phyloP scores from a whole-genome alignment of 257 asterid genomes.

The Solanum megistacrolobum region DNA sequence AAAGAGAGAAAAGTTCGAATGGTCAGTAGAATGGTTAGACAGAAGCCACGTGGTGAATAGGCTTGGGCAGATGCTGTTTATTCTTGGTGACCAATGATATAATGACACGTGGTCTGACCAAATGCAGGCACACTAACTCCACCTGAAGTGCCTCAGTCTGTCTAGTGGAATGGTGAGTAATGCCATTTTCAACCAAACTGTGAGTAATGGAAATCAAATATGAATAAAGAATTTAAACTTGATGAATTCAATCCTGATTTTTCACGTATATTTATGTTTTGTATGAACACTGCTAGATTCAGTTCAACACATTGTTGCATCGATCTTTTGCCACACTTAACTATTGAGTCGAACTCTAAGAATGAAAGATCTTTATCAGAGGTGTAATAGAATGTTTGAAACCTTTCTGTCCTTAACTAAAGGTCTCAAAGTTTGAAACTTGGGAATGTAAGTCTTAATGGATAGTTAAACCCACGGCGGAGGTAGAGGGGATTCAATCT shows the following conservation, averaged over 20 bases:
- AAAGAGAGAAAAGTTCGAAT: background rate
- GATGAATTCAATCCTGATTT: background rate
- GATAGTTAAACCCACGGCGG: background rate
- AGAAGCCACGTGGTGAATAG: constrained; percentile 7
- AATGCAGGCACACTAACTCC: background rate
- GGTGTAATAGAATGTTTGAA: background rate
- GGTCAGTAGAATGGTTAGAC: background rate
- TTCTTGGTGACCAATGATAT: background rate
- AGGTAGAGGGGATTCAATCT: background rate
- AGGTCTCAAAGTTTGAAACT: background rate
- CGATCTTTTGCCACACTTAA: background rate
- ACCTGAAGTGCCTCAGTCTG: background rate
- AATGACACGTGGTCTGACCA: background rate
- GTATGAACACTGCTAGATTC: background rate
- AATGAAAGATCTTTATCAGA: background rate
- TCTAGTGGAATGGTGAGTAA: background rate
- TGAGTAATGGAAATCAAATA: background rate
- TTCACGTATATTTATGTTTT: background rate
- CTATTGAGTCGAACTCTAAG: background rate
- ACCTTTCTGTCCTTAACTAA: background rate
- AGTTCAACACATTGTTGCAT: background rate
- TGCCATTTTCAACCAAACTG: background rate
- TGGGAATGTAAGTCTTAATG: background rate
- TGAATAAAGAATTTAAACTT: background rate
- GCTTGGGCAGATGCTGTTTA: constrained; percentile 1